Conservation (phyloP, 2,329 filamentous ascomycete genomes). For the Clonostachys sp. region DNA sequence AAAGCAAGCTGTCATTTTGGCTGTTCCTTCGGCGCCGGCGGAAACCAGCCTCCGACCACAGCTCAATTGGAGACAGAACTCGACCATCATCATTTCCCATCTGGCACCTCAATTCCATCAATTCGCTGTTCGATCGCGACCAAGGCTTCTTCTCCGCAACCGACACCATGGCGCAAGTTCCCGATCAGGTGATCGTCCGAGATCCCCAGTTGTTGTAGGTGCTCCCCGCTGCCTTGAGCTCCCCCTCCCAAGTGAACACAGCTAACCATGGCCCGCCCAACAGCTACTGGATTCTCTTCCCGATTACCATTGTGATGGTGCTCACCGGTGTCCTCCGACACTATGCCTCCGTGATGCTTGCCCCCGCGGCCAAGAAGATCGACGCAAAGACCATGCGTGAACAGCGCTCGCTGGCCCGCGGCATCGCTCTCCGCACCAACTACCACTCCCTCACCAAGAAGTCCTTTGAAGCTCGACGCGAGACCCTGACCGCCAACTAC, state of each 20-base stretch:
- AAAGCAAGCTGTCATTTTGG: slow-evolving; percentile 13
- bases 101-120: not conserved
- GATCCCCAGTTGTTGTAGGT: slow-evolving; percentile 96
- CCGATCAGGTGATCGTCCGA: slow-evolving; percentile 92
- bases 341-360: slow-evolving; percentile 90
- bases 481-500: slow-evolving; percentile 74
- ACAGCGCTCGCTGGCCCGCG: slow-evolving; percentile 78
- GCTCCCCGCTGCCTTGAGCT: slow-evolving; percentile 1
- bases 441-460: slow-evolving; percentile 72
- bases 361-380: slow-evolving; percentile 77
- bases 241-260: not conserved
- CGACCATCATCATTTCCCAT: not conserved
- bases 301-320: slow-evolving; percentile 97
- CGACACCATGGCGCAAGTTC: slow-evolving; percentile 70
- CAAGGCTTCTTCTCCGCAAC: slow-evolving; percentile 1
- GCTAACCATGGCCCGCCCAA: slow-evolving; percentile 9
- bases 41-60: slow-evolving; percentile 9
- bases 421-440: slow-evolving; percentile 80
- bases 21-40: slow-evolving; percentile 6
- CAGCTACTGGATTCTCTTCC: slow-evolving; percentile 98
- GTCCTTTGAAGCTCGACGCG: slow-evolving; percentile 76
- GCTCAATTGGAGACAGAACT: too few species aligned
- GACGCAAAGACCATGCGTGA: slow-evolving; percentile 75
- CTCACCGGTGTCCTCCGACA: slow-evolving; percentile 93
- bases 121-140: not conserved